A percentile compares a stretch with the other conserved stretches of the same genome.
These are phyloP conservation scores for Nematocida sp. DNA, from an alignment of 371 early-diverging fungal species.

Conservation along the genomic window DNA sequence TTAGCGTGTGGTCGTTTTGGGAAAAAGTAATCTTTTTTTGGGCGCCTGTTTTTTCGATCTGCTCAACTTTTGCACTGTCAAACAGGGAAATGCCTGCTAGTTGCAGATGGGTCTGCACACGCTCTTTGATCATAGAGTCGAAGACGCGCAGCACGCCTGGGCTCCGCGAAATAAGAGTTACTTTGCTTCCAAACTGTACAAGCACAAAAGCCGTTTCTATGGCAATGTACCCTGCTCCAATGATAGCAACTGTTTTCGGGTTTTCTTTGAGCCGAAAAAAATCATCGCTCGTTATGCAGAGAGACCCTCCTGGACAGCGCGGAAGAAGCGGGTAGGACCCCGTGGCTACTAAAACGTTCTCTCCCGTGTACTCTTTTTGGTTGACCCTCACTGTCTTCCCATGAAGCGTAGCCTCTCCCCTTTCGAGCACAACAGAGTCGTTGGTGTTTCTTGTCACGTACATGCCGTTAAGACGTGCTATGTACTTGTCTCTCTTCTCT, in stretches of 20 bases:
- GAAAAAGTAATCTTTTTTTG: not conserved
- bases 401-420: slow-evolving; percentile 73
- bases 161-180: slow-evolving; percentile 75
- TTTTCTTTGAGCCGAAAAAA: slow-evolving; percentile 82
- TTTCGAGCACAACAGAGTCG: slow-evolving; percentile 73
- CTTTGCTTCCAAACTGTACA: slow-evolving; percentile 74
- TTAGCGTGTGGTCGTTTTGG: not conserved
- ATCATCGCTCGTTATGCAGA: slow-evolving; percentile 79
- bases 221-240: slow-evolving; percentile 76
- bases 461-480: slow-evolving; percentile 83
- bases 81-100: slow-evolving; percentile 71
- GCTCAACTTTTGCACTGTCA: slow-evolving; percentile 65
- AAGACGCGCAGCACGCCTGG: slow-evolving; percentile 77
- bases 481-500: slow-evolving; percentile 81
- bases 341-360: slow-evolving; percentile 56
- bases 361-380: slow-evolving; percentile 33
- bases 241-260: slow-evolving; percentile 79
- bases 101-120: slow-evolving; percentile 72
- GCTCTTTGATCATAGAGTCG: slow-evolving; percentile 75
- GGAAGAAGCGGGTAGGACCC: slow-evolving; percentile 61
- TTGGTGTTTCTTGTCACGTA: slow-evolving; percentile 78
- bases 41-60: not conserved
- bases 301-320: slow-evolving; percentile 51
- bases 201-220: slow-evolving; percentile 89
- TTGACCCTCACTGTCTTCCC: slow-evolving; percentile 71